Conservation (phyloP, 306 rosid species). For the Medicago truncatula region DNA sequence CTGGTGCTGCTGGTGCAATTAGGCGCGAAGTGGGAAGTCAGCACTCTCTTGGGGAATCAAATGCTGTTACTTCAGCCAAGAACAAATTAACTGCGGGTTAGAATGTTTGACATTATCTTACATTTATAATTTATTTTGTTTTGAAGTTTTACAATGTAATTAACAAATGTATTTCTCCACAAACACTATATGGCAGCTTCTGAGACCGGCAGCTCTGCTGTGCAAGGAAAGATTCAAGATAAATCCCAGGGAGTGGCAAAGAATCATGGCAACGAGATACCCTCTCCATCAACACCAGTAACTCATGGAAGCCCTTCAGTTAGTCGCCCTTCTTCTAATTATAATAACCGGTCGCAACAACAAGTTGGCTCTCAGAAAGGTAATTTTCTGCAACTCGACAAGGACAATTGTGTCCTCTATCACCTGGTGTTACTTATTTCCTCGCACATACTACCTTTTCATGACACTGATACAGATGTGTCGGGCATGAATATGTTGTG, state of each 20-base stretch:
- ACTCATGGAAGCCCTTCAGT: slow-evolving; percentile 60
- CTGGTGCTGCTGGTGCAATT: slow-evolving; percentile 69
- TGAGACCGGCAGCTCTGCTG: slow-evolving; percentile 59
- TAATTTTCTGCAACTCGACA: slow-evolving; percentile 37
- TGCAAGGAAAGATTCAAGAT: slow-evolving; percentile 59
- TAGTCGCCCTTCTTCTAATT: slow-evolving; percentile 77
- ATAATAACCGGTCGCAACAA: slow-evolving; percentile 72
- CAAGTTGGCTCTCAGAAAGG: slow-evolving; percentile 77
- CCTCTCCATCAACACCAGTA: slow-evolving; percentile 54
- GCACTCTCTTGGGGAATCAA: slow-evolving; percentile 58
- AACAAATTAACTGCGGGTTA: slow-evolving; percentile 59
- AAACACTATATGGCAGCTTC: slow-evolving; percentile 55
- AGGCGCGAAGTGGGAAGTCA: slow-evolving; percentile 68
- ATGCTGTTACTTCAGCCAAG: slow-evolving; percentile 50
- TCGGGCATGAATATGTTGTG: neutral
- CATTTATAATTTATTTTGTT: slow-evolving; percentile 25
- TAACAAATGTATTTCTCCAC: slow-evolving; percentile 23
- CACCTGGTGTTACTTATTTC: slow-evolving; percentile 7
- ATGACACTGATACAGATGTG: neutral
- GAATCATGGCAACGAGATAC: slow-evolving; percentile 56
- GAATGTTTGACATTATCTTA: slow-evolving; percentile 40
- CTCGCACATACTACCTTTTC: neutral
- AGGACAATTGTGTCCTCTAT: slow-evolving; percentile 14
- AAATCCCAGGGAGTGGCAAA: slow-evolving; percentile 69
- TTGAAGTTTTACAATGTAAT: slow-evolving; percentile 34